These are phyloP conservation scores for Apiospora saccharicola DNA, from an alignment of 2,329 filamentous ascomycete genomes.

Conservation along the genomic window DNA sequence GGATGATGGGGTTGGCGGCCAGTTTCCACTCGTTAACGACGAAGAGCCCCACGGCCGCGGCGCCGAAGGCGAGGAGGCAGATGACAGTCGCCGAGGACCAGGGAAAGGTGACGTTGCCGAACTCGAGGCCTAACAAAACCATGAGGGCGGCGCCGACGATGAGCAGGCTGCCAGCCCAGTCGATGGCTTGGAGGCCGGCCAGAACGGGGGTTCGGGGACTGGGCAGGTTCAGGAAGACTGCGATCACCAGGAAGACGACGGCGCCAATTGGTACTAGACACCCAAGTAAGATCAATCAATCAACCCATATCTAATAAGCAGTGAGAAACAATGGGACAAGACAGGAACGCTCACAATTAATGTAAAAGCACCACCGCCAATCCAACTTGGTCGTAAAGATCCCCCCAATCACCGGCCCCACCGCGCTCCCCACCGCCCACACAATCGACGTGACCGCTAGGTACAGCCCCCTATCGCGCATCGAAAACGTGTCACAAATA, in stretches of 20 bases:
- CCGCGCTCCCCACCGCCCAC: neutral
- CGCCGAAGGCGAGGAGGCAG: slow-evolving; percentile 68
- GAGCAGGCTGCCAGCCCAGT: slow-evolving; percentile 66
- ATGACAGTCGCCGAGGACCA: slow-evolving; percentile 70
- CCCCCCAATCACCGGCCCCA: slow-evolving; percentile 12
- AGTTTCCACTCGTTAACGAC: slow-evolving; percentile 69
- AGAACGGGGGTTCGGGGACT: slow-evolving; percentile 69
- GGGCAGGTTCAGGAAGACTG: slow-evolving; percentile 71
- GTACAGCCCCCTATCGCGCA: neutral
- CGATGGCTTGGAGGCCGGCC: slow-evolving; percentile 67
- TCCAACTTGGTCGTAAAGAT: slow-evolving; percentile 24
- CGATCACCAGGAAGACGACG: slow-evolving; percentile 62
- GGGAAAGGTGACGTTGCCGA: slow-evolving; percentile 68
- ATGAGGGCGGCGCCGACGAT: slow-evolving; percentile 72
- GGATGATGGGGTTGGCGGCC: slow-evolving; percentile 73
- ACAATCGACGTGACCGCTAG: slow-evolving; percentile 4
- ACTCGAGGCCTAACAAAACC: slow-evolving; percentile 71
- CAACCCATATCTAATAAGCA: neutral
- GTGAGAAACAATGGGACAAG: neutral
- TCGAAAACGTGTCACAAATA: slow-evolving; percentile 2
- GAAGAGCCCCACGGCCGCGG: slow-evolving; percentile 56
- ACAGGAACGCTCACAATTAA: slow-evolving; percentile 47
- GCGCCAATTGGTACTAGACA: slow-evolving; percentile 56
- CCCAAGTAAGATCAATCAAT: neutral
- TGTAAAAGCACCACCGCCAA: slow-evolving; percentile 36